Evolutionary conservation across 2,329 filamentous ascomycete species (phyloP).

Genomic region (Ceratocystis papillata): DNA sequence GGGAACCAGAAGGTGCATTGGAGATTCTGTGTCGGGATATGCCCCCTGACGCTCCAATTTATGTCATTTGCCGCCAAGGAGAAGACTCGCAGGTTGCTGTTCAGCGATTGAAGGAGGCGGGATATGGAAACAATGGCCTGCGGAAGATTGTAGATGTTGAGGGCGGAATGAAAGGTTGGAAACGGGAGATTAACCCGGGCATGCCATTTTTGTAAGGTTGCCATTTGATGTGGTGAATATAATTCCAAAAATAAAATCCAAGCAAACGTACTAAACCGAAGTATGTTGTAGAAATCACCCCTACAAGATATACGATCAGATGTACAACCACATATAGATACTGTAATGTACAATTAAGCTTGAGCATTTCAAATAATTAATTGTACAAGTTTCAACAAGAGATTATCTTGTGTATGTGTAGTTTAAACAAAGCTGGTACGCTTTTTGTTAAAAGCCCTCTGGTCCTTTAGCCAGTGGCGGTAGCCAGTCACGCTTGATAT

Average conservation of each 20-base stretch:
- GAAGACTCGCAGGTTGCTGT: slow-evolving; percentile 68
- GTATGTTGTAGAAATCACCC: neutral
- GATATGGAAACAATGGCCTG: slow-evolving; percentile 40
- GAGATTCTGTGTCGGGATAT: slow-evolving; percentile 36
- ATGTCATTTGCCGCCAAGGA: slow-evolving; percentile 61
- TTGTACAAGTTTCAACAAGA: neutral
- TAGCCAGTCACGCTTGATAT: slow-evolving; percentile 88
- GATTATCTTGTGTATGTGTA: neutral
- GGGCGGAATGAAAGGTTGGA: slow-evolving; percentile 65
- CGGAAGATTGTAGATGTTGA: slow-evolving; percentile 59
- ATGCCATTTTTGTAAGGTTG: slow-evolving; percentile 41
- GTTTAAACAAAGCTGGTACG: slow-evolving; percentile 50
- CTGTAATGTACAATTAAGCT: too few species aligned
- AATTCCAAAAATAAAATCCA: neutral
- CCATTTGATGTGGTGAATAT: neutral
- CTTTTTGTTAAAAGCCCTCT: slow-evolving; percentile 94
- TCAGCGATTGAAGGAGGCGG: slow-evolving; percentile 52
- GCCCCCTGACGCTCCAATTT: slow-evolving; percentile 45
- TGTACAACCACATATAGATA: too few species aligned
- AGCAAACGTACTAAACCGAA: neutral
- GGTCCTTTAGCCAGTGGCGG: slow-evolving; percentile 92
- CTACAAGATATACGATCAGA: too few species aligned
- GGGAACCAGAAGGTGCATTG: slow-evolving; percentile 24
- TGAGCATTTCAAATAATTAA: neutral
- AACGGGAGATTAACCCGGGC: slow-evolving; percentile 50